phyloP scores from a whole-genome alignment of 2,329 filamentous ascomycete species.

The Aspergillus sp. region DNA sequence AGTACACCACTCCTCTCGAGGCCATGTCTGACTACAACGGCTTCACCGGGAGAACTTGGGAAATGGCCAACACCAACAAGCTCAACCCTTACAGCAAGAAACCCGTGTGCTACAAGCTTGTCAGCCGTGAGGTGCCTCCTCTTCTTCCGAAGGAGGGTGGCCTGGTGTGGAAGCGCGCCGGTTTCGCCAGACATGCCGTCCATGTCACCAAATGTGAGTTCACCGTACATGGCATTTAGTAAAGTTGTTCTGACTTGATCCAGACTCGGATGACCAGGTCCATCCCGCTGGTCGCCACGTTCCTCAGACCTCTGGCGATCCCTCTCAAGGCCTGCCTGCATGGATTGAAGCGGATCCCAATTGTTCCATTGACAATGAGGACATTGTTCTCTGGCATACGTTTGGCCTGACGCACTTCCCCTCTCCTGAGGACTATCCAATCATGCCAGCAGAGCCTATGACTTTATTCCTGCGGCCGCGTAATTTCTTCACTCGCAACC shows the following conservation, averaged over 20 bases:
- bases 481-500: slow-evolving; percentile 80
- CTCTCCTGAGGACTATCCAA: slow-evolving; percentile 82
- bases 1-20: slow-evolving; percentile 67
- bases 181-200: slow-evolving; percentile 81
- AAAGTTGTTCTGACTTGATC: not conserved
- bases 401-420: slow-evolving; percentile 92
- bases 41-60: slow-evolving; percentile 77
- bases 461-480: slow-evolving; percentile 73
- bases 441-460: slow-evolving; percentile 89
- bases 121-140: slow-evolving; percentile 76
- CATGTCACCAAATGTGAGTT: slow-evolving; percentile 83
- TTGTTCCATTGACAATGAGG: slow-evolving; percentile 71
- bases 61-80: slow-evolving; percentile 80
- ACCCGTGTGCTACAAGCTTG: slow-evolving; percentile 82
- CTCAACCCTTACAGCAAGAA: slow-evolving; percentile 85
- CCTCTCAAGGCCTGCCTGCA: slow-evolving; percentile 67
- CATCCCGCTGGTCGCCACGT: slow-evolving; percentile 85
- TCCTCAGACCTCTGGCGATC: slow-evolving; percentile 79
- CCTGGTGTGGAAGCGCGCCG: slow-evolving; percentile 84
- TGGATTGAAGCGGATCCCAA: slow-evolving; percentile 68
- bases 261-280: slow-evolving; percentile 76
- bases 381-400: slow-evolving; percentile 90
- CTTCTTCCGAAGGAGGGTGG: slow-evolving; percentile 77
- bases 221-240: not conserved
- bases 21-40: slow-evolving; percentile 79